These are phyloP conservation scores for Ganoderma lingzhi DNA, from an alignment of 1,284 basidiomycete genomes.

Conservation along the genomic window DNA sequence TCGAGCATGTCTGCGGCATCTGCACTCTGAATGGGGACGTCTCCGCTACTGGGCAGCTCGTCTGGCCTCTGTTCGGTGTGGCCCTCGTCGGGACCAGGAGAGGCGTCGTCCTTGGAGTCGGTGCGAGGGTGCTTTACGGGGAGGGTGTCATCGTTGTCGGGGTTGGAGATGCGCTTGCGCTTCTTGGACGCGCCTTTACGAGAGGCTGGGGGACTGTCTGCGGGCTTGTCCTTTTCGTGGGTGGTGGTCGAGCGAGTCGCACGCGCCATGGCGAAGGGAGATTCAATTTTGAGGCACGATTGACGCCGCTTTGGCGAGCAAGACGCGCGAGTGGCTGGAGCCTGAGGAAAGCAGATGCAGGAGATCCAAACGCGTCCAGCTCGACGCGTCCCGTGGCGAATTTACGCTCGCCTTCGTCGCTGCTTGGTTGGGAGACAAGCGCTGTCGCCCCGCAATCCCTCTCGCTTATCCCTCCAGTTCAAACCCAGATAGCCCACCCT, in stretches of 20 bases:
- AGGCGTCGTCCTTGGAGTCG: constrained; percentile 45
- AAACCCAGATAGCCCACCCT: constrained; percentile 29
- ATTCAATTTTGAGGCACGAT: constrained; percentile 18
- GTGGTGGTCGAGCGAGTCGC: constrained; percentile 72
- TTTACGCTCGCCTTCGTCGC: constrained; percentile 35
- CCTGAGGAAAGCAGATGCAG: constrained; percentile 31
- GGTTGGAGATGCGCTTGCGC: constrained; percentile 63
- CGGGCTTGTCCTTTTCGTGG: constrained; percentile 47
- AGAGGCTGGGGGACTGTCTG: constrained; percentile 34
- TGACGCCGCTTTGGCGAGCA: constrained; percentile 30
- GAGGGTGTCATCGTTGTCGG: constrained; percentile 53
- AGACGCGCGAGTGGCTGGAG: constrained; percentile 47
- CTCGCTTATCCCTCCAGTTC: constrained; percentile 29
- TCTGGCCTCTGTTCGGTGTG: constrained; percentile 43
- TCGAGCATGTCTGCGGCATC: constrained; percentile 74
- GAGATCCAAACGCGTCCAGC: constrained; percentile 38
- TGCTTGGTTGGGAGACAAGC: constrained; percentile 27
- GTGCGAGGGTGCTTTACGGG: constrained; percentile 56
- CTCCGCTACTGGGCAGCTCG: constrained; percentile 46
- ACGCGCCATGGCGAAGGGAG: constrained; percentile 61
- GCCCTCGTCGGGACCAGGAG: constrained; percentile 39
- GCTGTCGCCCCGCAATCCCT: constrained; percentile 23
- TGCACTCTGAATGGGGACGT: constrained; percentile 54
- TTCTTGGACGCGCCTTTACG: constrained; percentile 59
- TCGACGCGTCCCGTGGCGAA: constrained; percentile 41